A percentile compares a stretch with the other conserved stretches of the same genome.
phyloP scores from a whole-genome alignment of 495 filamentous ascomycete species.

The Choiromyces venosus region DNA sequence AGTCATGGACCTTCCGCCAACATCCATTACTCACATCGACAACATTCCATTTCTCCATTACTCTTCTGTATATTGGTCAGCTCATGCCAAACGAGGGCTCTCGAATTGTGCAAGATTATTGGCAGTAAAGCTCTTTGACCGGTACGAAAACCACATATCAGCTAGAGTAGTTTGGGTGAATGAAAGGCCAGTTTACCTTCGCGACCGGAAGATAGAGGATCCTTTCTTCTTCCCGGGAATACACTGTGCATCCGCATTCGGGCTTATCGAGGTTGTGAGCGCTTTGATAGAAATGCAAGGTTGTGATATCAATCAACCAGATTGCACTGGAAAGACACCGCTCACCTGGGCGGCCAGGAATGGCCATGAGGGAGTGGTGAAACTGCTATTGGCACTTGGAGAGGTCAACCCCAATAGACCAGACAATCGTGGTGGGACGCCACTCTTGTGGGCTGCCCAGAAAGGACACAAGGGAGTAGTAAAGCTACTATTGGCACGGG shows the following conservation, averaged over 20 bases:
- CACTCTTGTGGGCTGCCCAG: too few species aligned
- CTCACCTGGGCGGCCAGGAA: not conserved
- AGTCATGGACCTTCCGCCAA: too few species aligned
- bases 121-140: not conserved
- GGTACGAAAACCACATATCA: not conserved
- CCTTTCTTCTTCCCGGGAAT: not conserved
- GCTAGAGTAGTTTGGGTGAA: not conserved
- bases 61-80: not conserved
- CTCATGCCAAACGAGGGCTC: not conserved
- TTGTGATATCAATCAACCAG: not conserved
- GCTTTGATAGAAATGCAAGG: not conserved
- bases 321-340: too few species aligned
- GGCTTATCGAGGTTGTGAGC: not conserved
- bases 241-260: not conserved
- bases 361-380: not conserved
- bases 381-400: too few species aligned
- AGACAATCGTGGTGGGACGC: too few species aligned
- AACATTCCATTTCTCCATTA: too few species aligned
- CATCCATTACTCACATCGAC: too few species aligned
- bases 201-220: too few species aligned
- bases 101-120: not conserved
- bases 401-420: too few species aligned
- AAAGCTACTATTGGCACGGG: too few species aligned
- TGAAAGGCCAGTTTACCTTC: not conserved
- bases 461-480: too few species aligned